Percentiles rank a stretch among this genome's conserved stretches.
phyloP scores from a whole-genome alignment of 371 early-diverging fungal species.

The Blastocladiella emersonii region DNA sequence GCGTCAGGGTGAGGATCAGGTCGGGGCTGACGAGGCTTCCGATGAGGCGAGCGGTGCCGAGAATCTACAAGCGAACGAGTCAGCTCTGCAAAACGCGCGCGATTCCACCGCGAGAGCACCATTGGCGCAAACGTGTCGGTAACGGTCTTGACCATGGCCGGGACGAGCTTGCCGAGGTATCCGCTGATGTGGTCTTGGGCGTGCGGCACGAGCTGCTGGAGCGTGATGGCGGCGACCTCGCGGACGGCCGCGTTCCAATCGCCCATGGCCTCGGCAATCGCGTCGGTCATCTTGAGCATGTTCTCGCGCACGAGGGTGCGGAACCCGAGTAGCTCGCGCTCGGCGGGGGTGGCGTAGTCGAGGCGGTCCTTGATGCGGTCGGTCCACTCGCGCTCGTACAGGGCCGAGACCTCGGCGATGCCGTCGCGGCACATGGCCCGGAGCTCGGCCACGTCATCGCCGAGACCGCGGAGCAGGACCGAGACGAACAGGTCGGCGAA shows the following conservation, averaged over 20 bases:
- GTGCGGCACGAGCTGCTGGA: slow-evolving; percentile 19
- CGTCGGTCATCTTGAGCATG: slow-evolving; percentile 35
- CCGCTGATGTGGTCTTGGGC: slow-evolving; percentile 29
- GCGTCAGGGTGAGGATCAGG: not conserved
- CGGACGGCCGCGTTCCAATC: slow-evolving; percentile 23
- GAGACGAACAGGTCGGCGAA: slow-evolving; percentile 28
- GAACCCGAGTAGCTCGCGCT: slow-evolving; percentile 25
- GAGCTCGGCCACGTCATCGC: slow-evolving; percentile 24
- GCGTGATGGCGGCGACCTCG: slow-evolving; percentile 20
- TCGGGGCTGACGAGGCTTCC: not conserved
- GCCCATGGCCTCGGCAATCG: slow-evolving; percentile 29
- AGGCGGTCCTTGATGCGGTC: slow-evolving; percentile 31
- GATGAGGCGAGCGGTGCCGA: not conserved
- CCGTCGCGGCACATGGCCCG: slow-evolving; percentile 6
- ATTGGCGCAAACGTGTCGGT: not conserved
- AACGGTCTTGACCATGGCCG: slow-evolving; percentile 16
- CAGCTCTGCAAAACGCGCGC: too few relatives aligned
- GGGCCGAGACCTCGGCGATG: slow-evolving; percentile 21
- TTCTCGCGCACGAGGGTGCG: slow-evolving; percentile 30
- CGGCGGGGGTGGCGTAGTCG: slow-evolving; percentile 21
- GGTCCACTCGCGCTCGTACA: slow-evolving; percentile 33
- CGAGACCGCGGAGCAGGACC: slow-evolving; percentile 20
- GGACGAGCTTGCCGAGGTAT: slow-evolving; percentile 24
- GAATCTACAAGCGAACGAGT: too few relatives aligned
- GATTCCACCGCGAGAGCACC: too few relatives aligned